phyloP scores from a whole-genome alignment of 1,284 basidiomycete species.

The Boletus semigastroideus region DNA sequence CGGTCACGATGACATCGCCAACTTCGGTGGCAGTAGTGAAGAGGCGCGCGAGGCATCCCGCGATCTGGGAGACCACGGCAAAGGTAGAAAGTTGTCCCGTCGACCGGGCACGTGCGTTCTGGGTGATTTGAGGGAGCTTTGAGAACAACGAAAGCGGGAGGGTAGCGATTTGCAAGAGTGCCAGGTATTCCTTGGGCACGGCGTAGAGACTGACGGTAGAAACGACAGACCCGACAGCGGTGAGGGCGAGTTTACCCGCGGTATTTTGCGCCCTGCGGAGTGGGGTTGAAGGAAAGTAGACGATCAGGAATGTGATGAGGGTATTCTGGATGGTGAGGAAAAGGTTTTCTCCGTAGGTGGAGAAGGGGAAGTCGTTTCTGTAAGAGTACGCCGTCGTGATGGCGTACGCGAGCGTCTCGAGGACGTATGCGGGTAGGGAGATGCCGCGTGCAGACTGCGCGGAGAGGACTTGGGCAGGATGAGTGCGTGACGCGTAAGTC shows the following conservation, averaged over 20 bases:
- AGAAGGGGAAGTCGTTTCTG: conserved; percentile 85
- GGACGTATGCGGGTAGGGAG: conserved; percentile 75
- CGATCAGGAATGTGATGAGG: conserved; percentile 80
- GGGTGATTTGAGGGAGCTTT: conserved; percentile 85
- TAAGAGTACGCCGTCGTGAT: conserved; percentile 88
- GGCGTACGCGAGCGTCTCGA: conserved; percentile 85
- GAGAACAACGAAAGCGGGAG: conserved; percentile 83
- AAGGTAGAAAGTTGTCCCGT: conserved; percentile 92
- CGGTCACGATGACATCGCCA: conserved; percentile 73
- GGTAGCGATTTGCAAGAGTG: conserved; percentile 73
- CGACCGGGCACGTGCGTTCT: conserved; percentile 70
- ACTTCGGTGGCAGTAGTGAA: conserved; percentile 91
- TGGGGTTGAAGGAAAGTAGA: conserved; percentile 50
- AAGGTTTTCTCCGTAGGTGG: conserved; percentile 92
- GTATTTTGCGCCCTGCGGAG: conserved; percentile 28
- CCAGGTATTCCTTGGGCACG: conserved; percentile 52
- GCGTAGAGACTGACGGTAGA: conserved; percentile 47
- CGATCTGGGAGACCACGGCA: conserved; percentile 80
- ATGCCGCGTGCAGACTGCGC: conserved; percentile 81
- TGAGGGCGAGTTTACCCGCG: conserved; percentile 38
- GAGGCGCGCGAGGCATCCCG: conserved; percentile 82
- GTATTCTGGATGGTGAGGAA: conserved; percentile 87
- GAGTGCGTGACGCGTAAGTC: conserved; percentile 1
- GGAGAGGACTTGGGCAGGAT: conserved; percentile 45
- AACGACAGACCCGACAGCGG: conserved; percentile 41